Evolutionary conservation across 1,284 basidiomycete genomes (phyloP).

Genomic region (Coniferiporia weirii): DNA sequence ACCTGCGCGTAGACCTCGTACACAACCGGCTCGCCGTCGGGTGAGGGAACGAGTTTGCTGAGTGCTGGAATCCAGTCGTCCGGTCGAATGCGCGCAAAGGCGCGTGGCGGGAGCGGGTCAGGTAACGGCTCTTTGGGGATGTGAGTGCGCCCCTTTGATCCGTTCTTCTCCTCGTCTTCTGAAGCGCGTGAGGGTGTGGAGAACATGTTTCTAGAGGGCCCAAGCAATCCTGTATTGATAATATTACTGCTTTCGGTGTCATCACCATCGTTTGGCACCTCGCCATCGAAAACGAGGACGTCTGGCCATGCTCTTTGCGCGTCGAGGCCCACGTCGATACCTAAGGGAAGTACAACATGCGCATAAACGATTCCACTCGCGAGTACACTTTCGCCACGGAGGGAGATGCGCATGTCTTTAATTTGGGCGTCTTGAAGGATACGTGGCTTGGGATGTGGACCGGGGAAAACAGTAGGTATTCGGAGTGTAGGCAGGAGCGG

Average conservation of each 20-base stretch:
- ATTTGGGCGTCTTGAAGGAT: constrained; percentile 67
- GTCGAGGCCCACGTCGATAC: constrained; percentile 56
- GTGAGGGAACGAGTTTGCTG: constrained; percentile 31
- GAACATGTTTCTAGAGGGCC: neutral
- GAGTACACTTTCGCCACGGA: constrained; percentile 40
- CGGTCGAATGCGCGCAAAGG: constrained; percentile 68
- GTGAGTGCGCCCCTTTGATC: constrained; percentile 21
- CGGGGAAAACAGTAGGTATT: constrained; percentile 54
- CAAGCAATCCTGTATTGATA: neutral
- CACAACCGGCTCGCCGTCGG: constrained; percentile 28
- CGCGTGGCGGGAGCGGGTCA: constrained; percentile 57
- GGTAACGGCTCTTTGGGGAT: constrained; percentile 48
- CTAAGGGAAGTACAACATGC: constrained; percentile 57
- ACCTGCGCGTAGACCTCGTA: constrained; percentile 59
- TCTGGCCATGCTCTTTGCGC: constrained; percentile 65
- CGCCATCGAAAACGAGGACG: constrained; percentile 69
- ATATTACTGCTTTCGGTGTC: neutral
- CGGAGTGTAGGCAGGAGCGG: constrained; percentile 45
- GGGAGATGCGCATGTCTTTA: constrained; percentile 63
- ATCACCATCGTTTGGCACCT: constrained; percentile 37
- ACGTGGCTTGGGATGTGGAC: constrained; percentile 52
- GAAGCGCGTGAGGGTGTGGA: neutral
- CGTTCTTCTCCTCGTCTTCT: neutral
- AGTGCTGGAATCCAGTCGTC: constrained; percentile 58
- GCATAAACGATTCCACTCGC: constrained; percentile 65